A percentile compares a stretch with the other conserved stretches of the same genome.
These are phyloP conservation scores for Linanthus parryae DNA, from an alignment of 148 eudicot species.

Conservation along the genomic window DNA sequence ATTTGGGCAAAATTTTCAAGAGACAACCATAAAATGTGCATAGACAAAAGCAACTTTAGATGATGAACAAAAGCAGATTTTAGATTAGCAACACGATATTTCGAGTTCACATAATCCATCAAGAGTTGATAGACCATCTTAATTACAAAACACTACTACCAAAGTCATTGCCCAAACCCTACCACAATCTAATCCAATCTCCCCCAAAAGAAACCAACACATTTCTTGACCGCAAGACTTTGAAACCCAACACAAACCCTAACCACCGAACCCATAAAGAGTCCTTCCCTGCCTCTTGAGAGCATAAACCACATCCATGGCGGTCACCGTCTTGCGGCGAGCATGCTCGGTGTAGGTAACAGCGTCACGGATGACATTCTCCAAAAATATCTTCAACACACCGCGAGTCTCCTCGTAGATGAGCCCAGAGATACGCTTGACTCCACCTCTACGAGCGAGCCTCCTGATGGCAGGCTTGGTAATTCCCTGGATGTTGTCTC, in stretches of 20 bases:
- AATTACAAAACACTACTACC: not conserved
- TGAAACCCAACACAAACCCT: not conserved
- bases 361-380: constrained; percentile 8
- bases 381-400: constrained; percentile 6
- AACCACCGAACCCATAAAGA: constrained; percentile 7
- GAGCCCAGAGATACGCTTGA: constrained; percentile 6
- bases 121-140: too few relatives aligned
- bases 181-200: not conserved
- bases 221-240: constrained; percentile 1
- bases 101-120: too few relatives aligned
- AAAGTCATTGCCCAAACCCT: not conserved
- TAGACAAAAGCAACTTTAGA: too few relatives aligned
- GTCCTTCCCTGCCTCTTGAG: constrained; percentile 14
- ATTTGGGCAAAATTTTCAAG: too few relatives aligned
- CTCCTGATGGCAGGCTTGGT: constrained; percentile 9
- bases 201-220: not conserved
- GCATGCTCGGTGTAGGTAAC: constrained; percentile 10
- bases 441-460: constrained; percentile 8
- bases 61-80: too few relatives aligned
- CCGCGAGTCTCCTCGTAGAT: constrained; percentile 12
- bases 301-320: constrained; percentile 12
- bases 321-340: constrained; percentile 8
- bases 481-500: constrained; percentile 9
- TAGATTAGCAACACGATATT: too few relatives aligned
- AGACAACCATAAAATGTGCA: too few relatives aligned